Base-by-base conservation (phyloP, 2,329 filamentous ascomycete species). In the Neofusicoccum laricinum region DNA sequence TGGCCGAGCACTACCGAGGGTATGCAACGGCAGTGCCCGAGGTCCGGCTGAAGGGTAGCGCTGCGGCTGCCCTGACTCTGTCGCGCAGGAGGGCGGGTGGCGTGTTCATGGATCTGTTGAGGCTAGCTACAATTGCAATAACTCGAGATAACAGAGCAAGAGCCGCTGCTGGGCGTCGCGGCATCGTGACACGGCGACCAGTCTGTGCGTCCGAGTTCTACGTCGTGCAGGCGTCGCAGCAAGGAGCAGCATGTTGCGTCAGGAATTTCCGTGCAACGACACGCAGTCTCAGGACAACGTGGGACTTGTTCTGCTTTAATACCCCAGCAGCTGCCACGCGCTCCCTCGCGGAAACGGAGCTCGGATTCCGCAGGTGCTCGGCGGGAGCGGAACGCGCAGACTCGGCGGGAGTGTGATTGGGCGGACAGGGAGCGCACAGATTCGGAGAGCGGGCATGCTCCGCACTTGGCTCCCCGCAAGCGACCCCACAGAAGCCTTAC, bases 401-500 rank as follows among this genome's bases (percentile, higher is more conserved):
- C n/a, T n/a, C n/a, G n/a, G n/a, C n/a, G n/a, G n/a, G n/a, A n/a
- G 11, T 14, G 15, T 15, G 25, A 46, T 48, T 46, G 40, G 41
- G 11, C 14, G 43, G 15, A 15, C 38, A 10, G 25, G n/a, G 19
- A 55, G 25, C 55, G 53, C 53, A 58, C 53, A 30, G 38, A 58
- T 32, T 58, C 53, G 10, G 15, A 17, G 53, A 34, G 53, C 53
- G 40, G 55, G 41, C 41, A 38, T 21, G 15, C 55, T 43, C 41
- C 55, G 55, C 41, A 46, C 55, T 59, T 34, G 41, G 25, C 40
- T 30, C 55, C 55, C 55, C 55, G 55, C 55, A 46, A 45, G 40
- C 55, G 30, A 59, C 55, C 55, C 55, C 55, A 48, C 51, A 55
- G 19, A 59, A 11, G 40, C 55, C 30, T 59, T 59, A 30, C 55